phyloP scores from a whole-genome alignment of 768 basidiomycete genomes.

The Amanita pseudoporphyria region DNA sequence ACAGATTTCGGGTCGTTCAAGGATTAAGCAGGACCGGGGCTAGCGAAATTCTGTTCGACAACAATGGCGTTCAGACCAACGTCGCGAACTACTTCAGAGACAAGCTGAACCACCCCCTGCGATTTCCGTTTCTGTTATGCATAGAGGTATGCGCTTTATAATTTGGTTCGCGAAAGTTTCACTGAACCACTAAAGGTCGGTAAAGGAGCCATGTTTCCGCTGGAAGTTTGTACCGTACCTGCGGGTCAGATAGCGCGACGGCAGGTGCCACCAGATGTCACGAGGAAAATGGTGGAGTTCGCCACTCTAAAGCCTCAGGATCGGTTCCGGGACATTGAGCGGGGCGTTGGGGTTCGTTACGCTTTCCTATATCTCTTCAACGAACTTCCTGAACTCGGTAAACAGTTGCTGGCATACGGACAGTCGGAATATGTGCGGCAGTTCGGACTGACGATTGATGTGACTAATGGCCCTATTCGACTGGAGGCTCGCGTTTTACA shows the following conservation, averaged over 20 bases:
- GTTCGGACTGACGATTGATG: conserved; percentile 57
- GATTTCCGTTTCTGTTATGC: conserved; percentile 40
- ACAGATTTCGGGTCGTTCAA: conserved; percentile 38
- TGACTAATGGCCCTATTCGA: conserved; percentile 33
- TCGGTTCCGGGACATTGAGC: conserved; percentile 42
- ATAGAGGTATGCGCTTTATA: conserved; percentile 31
- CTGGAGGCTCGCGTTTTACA: conserved; percentile 48
- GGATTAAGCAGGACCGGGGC: conserved; percentile 46
- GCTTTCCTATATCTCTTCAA: background rate
- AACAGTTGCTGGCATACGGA: conserved; percentile 49
- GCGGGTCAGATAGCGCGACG: conserved; percentile 65
- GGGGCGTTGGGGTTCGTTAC: conserved; percentile 39
- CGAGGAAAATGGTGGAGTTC: conserved; percentile 52
- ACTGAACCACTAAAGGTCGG: conserved; percentile 36
- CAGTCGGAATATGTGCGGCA: conserved; percentile 63
- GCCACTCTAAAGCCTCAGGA: conserved; percentile 54
- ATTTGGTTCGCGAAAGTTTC: background rate
- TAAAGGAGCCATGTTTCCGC: conserved; percentile 49
- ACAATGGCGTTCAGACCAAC: conserved; percentile 27
- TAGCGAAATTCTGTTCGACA: conserved; percentile 35
- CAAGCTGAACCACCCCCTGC: conserved; percentile 23
- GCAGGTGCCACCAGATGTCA: conserved; percentile 60
- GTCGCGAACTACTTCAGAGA: conserved; percentile 15
- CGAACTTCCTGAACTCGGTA: background rate
- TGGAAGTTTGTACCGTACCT: conserved; percentile 57